Evolutionary conservation across 2,329 filamentous ascomycete species (phyloP).

Genomic region (Penicillium decumbens): DNA sequence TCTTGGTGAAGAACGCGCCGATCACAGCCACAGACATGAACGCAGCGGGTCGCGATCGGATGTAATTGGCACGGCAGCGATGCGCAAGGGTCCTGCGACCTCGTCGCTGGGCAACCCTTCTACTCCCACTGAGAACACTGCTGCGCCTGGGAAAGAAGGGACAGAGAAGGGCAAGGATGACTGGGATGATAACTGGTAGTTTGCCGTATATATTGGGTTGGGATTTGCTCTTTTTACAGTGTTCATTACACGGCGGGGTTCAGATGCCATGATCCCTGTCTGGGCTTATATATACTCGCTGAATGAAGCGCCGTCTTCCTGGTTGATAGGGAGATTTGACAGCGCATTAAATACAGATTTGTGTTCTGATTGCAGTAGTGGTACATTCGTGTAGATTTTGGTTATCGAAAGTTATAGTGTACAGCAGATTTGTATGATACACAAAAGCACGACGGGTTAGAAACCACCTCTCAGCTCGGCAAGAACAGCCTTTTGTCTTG

Average conservation of each 20-base stretch:
- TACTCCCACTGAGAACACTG: conserved; percentile 18
- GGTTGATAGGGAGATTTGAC: background rate
- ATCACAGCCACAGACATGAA: conserved; percentile 9
- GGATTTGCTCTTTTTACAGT: background rate
- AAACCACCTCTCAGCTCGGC: conserved; percentile 41
- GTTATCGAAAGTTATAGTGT: conserved; percentile 1
- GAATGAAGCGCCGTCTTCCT: conserved; percentile 3
- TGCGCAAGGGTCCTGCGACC: conserved; percentile 48
- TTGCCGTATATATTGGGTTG: conserved; percentile 5
- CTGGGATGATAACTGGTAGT: conserved; percentile 53
- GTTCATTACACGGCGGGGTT: background rate
- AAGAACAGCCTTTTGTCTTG: conserved; percentile 56
- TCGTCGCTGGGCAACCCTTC: conserved; percentile 18
- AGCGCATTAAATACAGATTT: background rate
- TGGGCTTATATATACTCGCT: conserved; percentile 4
- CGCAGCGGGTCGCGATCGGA: conserved; percentile 41
- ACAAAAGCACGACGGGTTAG: conserved; percentile 3
- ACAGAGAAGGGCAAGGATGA: conserved; percentile 51
- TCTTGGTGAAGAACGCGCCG: conserved; percentile 36
- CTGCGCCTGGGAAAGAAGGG: conserved; percentile 15
- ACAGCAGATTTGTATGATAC: background rate
- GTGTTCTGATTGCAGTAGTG: conserved; percentile 3
- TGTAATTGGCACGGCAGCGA: conserved; percentile 59
- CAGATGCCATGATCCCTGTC: conserved; percentile 5
- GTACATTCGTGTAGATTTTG: conserved; percentile 1